Conservation (phyloP, 1,284 basidiomycete species). For the Cerioporus squamosus region DNA sequence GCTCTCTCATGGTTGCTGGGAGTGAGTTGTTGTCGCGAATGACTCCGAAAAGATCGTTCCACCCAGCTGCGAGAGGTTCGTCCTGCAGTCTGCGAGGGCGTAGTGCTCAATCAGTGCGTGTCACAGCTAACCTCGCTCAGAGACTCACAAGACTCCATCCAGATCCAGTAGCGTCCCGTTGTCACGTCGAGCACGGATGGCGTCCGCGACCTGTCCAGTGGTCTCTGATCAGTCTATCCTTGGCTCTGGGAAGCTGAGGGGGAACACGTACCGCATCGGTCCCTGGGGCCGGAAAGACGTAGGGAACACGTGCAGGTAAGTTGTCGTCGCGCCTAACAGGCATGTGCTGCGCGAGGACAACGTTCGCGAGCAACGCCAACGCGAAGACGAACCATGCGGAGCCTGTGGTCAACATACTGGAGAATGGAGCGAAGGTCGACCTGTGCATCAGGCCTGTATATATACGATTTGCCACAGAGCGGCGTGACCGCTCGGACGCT, state of each 20-base stretch:
- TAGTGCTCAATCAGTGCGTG: not conserved
- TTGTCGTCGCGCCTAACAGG: constrained; percentile 20
- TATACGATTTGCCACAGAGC: too few relatives aligned
- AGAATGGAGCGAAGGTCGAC: too few relatives aligned
- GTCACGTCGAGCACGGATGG: constrained; percentile 22
- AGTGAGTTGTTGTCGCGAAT: constrained; percentile 31
- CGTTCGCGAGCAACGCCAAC: not conserved
- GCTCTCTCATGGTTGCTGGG: constrained; percentile 33
- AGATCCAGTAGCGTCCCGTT: constrained; percentile 26
- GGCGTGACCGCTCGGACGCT: too few relatives aligned
- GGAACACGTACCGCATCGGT: constrained; percentile 21
- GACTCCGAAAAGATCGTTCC: constrained; percentile 27
- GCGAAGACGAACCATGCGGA: not conserved
- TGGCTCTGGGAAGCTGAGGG: not conserved
- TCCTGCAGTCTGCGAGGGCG: constrained; percentile 26
- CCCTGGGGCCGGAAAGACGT: constrained; percentile 30
- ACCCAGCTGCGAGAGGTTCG: constrained; percentile 27
- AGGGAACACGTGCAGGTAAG: constrained; percentile 32
- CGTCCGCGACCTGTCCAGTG: constrained; percentile 26
- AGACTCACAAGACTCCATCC: constrained; percentile 28
- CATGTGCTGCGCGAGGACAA: not conserved
- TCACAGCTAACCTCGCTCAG: not conserved
- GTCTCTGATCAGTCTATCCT: not conserved
- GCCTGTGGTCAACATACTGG: not conserved
- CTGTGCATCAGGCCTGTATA: too few relatives aligned